Base-by-base conservation (phyloP, 345 rosid species). In the Balakata baccata region DNA sequence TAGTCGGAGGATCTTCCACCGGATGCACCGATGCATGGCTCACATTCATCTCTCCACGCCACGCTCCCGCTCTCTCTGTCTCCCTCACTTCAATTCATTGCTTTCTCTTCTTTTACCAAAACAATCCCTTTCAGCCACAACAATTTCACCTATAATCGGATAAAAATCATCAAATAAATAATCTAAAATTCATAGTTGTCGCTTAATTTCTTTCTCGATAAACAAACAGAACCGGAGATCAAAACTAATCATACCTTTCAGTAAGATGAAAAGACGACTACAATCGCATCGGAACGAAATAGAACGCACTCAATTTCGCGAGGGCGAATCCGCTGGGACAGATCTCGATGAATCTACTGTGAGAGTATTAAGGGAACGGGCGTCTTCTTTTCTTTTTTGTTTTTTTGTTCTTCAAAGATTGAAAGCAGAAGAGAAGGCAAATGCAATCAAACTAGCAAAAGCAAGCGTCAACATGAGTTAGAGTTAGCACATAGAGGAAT, bases 11-110 rank as follows among this genome's bases (percentile, higher is more conserved):
- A 81, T 88, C 92, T 76, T 90, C 92, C 79, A 81, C 89, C 2
- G 91, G 96, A 79, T 90, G 92, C 82, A 81, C 83, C 73, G 92
- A 83, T 23, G 96, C 92, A 81, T 89, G 93, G 86, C 98, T 90
- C 88, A 85, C 90, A 79, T 72, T 92, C 98, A 95, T 95, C 84
- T 82, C 90, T 78, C 75, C 77, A 75, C 77, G 46, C 29, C 43
- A 34, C 16, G 41, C 72, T 22, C 54, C 14, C 60, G 45, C 39
- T 34, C 66, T 57, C 11, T 49, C 50, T 46, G 6, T 20, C 51
- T n/a, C 66, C 56, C 75, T 65, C 6, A 38, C 74, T 68, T 79
- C 79, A 86, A 76, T 78, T 79, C 88, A 79, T 83, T 71, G 61
- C 60, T 46, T 23, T 18, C 64, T 34, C 71, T 14, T 52, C 25